Evolutionary conservation across 73 alveolate species (phyloP).

Genomic region (Paramecium octaurelia): DNA sequence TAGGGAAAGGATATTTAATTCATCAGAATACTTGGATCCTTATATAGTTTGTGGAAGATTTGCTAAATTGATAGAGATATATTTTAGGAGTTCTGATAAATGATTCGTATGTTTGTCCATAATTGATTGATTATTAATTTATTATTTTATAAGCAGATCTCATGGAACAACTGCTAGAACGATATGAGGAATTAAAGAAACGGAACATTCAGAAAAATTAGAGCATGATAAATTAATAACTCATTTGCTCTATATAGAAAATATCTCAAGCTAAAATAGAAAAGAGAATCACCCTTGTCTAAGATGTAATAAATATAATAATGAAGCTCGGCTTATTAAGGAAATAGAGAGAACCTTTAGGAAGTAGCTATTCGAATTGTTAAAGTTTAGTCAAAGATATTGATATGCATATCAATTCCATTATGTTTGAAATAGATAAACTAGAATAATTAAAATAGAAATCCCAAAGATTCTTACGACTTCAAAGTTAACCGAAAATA

Average conservation of each 20-base stretch:
- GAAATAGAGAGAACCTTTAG: background rate
- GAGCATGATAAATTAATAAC: background rate
- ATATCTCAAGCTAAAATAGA: background rate
- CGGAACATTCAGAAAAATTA: background rate
- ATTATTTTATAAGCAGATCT: background rate
- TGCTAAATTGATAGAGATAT: background rate
- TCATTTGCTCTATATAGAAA: background rate
- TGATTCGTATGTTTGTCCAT: background rate
- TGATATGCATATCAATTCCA: conserved; percentile 39
- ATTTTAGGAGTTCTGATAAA: background rate
- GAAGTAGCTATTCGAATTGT: background rate
- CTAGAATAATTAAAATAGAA: background rate
- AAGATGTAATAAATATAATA: background rate
- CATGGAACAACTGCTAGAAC: conserved; percentile 2
- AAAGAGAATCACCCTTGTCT: background rate
- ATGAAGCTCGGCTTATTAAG: background rate
- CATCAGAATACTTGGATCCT: background rate
- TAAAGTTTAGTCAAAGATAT: background rate
- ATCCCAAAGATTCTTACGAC: background rate
- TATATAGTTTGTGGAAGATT: background rate
- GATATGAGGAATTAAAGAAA: background rate
- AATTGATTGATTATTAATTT: background rate
- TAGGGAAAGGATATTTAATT: background rate
- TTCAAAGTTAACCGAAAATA: background rate
- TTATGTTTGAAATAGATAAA: conserved; percentile 29